Evolutionary conservation across 177 flowering plant genomes (phyloP).

Genomic region (Tripterygium wilfordii): DNA sequence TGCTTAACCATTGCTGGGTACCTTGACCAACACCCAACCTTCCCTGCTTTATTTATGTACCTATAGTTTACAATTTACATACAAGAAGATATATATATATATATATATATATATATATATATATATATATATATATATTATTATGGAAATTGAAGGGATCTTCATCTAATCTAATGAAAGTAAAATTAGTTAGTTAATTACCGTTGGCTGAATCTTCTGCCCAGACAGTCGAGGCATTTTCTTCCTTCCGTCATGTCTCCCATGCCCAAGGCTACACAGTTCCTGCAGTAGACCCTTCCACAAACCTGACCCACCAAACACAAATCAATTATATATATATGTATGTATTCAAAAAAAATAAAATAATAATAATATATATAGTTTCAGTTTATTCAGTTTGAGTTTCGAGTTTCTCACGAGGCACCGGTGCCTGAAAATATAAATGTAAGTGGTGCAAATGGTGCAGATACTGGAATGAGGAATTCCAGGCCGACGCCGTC

Average conservation of each 20-base stretch:
- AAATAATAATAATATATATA: neutral
- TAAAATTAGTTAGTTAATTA: slow-evolving; percentile 7
- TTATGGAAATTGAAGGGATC: too few species aligned
- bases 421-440: slow-evolving; percentile 59
- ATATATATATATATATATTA: neutral
- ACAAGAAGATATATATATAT: neutral
- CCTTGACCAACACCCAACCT: slow-evolving; percentile 31
- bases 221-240: slow-evolving; percentile 64
- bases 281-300: slow-evolving; percentile 75
- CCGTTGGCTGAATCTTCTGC: slow-evolving; percentile 65
- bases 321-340: neutral
- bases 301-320: slow-evolving; percentile 44
- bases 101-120: neutral
- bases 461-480: slow-evolving; percentile 72
- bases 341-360: neutral
- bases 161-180: neutral
- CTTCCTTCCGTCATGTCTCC: slow-evolving; percentile 83
- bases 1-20: slow-evolving; percentile 36
- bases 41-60: slow-evolving; percentile 57
- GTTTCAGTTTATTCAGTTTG: neutral
- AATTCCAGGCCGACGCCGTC: slow-evolving; percentile 44
- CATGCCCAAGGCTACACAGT: slow-evolving; percentile 56
- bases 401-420: slow-evolving; percentile 25
- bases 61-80: slow-evolving; percentile 9
- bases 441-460: slow-evolving; percentile 39